phyloP scores from a whole-genome alignment of 768 basidiomycete genomes.

The Porpolomopsis calyptriformis region DNA sequence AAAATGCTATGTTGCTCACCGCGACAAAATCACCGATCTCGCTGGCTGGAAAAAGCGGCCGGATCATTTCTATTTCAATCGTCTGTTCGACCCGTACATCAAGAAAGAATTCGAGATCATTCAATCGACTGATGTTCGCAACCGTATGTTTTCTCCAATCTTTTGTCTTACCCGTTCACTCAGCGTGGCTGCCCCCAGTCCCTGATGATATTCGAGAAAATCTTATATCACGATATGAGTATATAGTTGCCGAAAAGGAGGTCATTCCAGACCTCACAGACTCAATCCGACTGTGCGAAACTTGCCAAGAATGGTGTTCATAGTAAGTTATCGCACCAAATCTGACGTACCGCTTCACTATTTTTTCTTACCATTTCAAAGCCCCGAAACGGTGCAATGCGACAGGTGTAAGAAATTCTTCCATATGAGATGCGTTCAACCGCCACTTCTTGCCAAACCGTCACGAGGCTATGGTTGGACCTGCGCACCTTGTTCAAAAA shows the following conservation, averaged over 20 bases:
- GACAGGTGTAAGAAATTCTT: conserved; percentile 88
- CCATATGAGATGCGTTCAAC: conserved; percentile 91
- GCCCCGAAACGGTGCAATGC: conserved; percentile 79
- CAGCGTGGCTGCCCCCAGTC: conserved; percentile 39
- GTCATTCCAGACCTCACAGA: conserved; percentile 86
- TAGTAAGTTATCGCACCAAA: conserved; percentile 40
- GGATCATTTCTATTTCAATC: conserved; percentile 93
- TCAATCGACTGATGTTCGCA: conserved; percentile 73
- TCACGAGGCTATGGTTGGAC: conserved; percentile 97
- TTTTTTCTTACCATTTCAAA: conserved; percentile 23
- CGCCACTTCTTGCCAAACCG: conserved; percentile 83
- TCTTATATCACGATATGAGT: conserved; percentile 79
- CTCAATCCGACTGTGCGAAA: conserved; percentile 70
- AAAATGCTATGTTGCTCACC: conserved; percentile 87
- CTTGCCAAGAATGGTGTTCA: conserved; percentile 83
- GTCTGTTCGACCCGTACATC: conserved; percentile 94
- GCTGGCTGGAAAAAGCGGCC: conserved; percentile 89
- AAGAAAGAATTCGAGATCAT: conserved; percentile 98
- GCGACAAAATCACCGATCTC: conserved; percentile 90
- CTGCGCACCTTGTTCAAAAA: conserved; percentile 83
- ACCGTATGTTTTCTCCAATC: conserved; percentile 49
- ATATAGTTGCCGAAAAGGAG: conserved; percentile 91
- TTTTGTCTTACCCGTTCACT: conserved; percentile 15
- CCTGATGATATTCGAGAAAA: conserved; percentile 72
- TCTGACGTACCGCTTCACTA: conserved; percentile 10